Conservation (phyloP, 2,329 filamentous ascomycete genomes). For the Aureobasidium sp. region DNA sequence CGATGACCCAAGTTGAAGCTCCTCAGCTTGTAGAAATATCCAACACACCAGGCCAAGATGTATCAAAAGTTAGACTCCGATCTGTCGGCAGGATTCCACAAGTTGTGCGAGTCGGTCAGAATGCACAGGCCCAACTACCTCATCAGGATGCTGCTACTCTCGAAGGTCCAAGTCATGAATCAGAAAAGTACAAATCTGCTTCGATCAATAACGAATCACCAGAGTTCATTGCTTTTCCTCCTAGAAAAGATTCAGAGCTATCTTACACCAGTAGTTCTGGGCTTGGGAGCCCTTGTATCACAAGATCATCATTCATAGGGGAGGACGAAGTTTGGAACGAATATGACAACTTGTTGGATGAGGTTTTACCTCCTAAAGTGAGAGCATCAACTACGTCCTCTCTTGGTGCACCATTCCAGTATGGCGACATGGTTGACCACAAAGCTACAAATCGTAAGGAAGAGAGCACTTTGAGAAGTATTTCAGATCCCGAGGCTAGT, state of each 20-base stretch:
- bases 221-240: slow-evolving; percentile 67
- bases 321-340: slow-evolving; percentile 94
- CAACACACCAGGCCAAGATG: slow-evolving; percentile 3
- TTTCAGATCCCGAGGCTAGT: neutral
- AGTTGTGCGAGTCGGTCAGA: slow-evolving; percentile 49
- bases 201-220: neutral
- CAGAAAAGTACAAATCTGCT: neutral
- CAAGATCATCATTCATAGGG: slow-evolving; percentile 49
- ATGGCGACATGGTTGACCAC: slow-evolving; percentile 33
- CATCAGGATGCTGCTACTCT: too few relatives aligned
- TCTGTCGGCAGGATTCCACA: slow-evolving; percentile 82
- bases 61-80: slow-evolving; percentile 46
- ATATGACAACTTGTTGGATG: slow-evolving; percentile 80
- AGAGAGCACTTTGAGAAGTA: slow-evolving; percentile 8
- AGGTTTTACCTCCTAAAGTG: slow-evolving; percentile 49
- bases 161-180: neutral
- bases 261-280: slow-evolving; percentile 62
- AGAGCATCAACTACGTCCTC: slow-evolving; percentile 51
- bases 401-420: slow-evolving; percentile 46
- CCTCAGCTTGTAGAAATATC: slow-evolving; percentile 21
- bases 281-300: slow-evolving; percentile 52
- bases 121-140: neutral
- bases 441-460: slow-evolving; percentile 1
- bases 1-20: slow-evolving; percentile 18
- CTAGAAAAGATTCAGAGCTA: slow-evolving; percentile 63